Evolutionary conservation across 257 asterid species (phyloP), one percentile per base, ranked within the genome.

Genomic region (Handroanthus guayacan): DNA sequence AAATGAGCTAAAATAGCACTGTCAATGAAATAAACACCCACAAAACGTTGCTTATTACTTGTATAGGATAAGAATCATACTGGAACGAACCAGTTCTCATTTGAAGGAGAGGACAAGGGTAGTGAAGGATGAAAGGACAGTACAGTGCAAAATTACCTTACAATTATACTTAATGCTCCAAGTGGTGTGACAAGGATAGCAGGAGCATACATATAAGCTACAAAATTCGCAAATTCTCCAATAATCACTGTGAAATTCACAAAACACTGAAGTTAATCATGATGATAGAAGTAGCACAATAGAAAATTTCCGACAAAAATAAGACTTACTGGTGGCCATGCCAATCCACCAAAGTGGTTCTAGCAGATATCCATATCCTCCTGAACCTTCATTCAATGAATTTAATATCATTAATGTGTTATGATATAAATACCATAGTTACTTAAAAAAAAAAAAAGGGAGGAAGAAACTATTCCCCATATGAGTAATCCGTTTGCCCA

Each of bases 331-430:
- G 12, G 89, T 81, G 55, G 80, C 76, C 97, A 92, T 92, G 79
- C 97, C 97, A 60, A 92, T 86, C 97, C 97, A 92, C 97, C 97
- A 92, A 70, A 92, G 93, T 45, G 96, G 97, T 82, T 92, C 89
- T 38, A 56, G 82, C 67, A 92, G 83, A 82, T 90, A 92, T 62
- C 95, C 90, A 88, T 90, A 86, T 69, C 97, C 96, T 65, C 96
- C 97, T 11, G 95, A 90, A 79, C 90, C 97, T 92, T 78, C 81
- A 81, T 64, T 78, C 47, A 69, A 52, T 9, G 51, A 67, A 68
- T 48, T 37, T 62, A 62, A 25, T 31, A 41, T 48, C 64, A 71
- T 63, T 41, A 63, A 39, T 31, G 69, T 54, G 43, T 68, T 8
- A 48, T 51, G 5, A 66, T 20, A 79, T 65, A 44, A 45, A 14